Evolutionary conservation across 2,329 filamentous ascomycete species (phyloP), one percentile per base, ranked within the genome.

Genomic region (Colletotrichum musicola): DNA sequence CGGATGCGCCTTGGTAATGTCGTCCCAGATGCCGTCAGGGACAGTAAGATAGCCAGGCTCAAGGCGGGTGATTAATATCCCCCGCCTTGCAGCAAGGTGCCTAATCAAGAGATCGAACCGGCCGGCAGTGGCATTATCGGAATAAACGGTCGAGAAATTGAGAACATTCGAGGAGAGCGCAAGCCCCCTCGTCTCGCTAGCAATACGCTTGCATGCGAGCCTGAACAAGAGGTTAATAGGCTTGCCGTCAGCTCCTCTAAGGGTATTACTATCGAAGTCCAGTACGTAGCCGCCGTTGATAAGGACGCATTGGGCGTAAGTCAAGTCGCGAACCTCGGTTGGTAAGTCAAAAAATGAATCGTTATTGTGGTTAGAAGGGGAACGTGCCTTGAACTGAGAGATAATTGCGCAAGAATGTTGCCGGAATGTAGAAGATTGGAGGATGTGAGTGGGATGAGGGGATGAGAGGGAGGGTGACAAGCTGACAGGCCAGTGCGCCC

Each of bases 201-300:
- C 64, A 6, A 59, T 12, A 2, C 18, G 16, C 18, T 46, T 44
- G 47, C 64, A 68, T 4, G 64, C 60, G n/a, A 38, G 50, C 65
- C 60, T 40, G 0, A 68, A 16, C 0, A 54, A 4, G 9, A 68
- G 65, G 25, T 64, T 47, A 22, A 68, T 56, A 1, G 49, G 42
- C 3, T 40, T 20, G 1, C 42, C 55, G 20, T 64, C 27, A 7
- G 42, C 49, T 20, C 55, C 1, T 46, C 18, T 51, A 1, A 67
- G 59, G n/a, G 7, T 64, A 44, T 50, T 42, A 5, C 4, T 49
- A 0, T 38, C 13, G 42, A 55, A 65, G 9, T 54, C 25, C 0
- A 46, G 14, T 1, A 46, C 16, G 27, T 60, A 60, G 35, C 61
- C 61, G 6, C 49, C 55, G 3, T 60, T 40, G 18, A 40, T 6